Conservation (phyloP, 2,329 filamentous ascomycete species). For the Phyllosticta citriasiana region DNA sequence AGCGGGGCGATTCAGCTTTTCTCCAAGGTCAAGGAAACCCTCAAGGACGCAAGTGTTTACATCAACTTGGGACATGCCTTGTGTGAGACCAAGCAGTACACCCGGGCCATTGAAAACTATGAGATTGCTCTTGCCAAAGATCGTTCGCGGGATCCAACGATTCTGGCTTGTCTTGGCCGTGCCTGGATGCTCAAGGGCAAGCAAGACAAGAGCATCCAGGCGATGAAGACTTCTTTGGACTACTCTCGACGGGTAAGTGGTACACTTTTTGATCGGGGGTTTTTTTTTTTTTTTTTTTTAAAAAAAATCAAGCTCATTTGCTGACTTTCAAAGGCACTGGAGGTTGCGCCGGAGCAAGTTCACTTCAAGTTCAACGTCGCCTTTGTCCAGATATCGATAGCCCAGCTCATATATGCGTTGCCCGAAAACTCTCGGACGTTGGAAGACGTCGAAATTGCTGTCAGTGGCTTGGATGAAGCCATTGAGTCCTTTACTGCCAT, state of each 20-base stretch:
- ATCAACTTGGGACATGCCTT: conserved; percentile 93
- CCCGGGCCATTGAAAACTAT: conserved; percentile 89
- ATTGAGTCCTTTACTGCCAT: conserved; percentile 59
- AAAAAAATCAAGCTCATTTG: conserved; percentile 14
- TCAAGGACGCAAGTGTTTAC: conserved; percentile 80
- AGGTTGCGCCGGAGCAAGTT: conserved; percentile 68
- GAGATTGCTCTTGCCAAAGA: conserved; percentile 75
- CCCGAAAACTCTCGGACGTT: conserved; percentile 68
- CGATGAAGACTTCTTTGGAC: conserved; percentile 54
- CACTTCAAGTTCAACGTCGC: conserved; percentile 97
- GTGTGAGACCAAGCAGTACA: conserved; percentile 79
- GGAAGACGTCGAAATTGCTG: conserved; percentile 70
- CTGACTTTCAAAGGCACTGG: conserved; percentile 49
- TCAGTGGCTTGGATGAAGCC: conserved; percentile 71
- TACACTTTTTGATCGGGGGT: too few species aligned
- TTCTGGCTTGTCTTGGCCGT: conserved; percentile 76
- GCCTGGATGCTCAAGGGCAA: conserved; percentile 79
- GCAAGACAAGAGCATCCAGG: conserved; percentile 51
- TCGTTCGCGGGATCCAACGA: conserved; percentile 65
- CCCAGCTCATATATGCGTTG: conserved; percentile 65
- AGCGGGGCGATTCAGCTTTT: conserved; percentile 77
- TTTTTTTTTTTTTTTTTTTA: not conserved
- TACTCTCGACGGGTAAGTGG: conserved; percentile 49
- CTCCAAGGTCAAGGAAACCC: conserved; percentile 77
- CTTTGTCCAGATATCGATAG: conserved; percentile 92